Percentiles rank a stretch among this genome's conserved stretches.
phyloP scores from a whole-genome alignment of 2,329 filamentous ascomycete genomes.

The Diaporthe vaccinii region DNA sequence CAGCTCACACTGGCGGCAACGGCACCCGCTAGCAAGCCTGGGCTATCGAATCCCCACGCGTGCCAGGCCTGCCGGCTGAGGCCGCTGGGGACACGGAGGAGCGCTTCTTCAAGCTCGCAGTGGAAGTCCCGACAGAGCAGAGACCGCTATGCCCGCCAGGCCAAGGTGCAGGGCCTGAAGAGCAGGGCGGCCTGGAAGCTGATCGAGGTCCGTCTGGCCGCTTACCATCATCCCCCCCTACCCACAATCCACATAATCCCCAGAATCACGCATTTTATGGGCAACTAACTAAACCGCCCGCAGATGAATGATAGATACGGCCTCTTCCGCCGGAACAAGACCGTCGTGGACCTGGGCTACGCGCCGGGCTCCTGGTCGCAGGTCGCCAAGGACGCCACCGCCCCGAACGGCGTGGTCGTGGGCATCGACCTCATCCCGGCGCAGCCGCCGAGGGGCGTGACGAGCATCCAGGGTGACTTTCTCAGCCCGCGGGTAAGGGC shows the following conservation, averaged over 20 bases:
- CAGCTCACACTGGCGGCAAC: slow-evolving; percentile 29
- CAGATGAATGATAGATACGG: slow-evolving; percentile 86
- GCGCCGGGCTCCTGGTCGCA: slow-evolving; percentile 82
- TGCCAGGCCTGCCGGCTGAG: background rate
- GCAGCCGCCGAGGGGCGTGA: slow-evolving; percentile 91
- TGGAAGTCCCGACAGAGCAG: slow-evolving; percentile 86
- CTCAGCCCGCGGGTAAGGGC: slow-evolving; percentile 80
- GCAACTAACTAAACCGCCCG: background rate
- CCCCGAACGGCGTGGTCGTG: slow-evolving; percentile 82
- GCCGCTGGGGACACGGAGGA: slow-evolving; percentile 37
- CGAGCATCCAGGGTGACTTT: slow-evolving; percentile 95
- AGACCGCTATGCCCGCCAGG: slow-evolving; percentile 81
- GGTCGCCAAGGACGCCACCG: slow-evolving; percentile 84
- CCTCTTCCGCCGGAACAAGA: slow-evolving; percentile 84
- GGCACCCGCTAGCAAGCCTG: background rate
- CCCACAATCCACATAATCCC: background rate
- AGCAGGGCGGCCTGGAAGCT: slow-evolving; percentile 95
- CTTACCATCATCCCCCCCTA: background rate
- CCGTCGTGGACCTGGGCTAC: slow-evolving; percentile 90
- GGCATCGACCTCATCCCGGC: slow-evolving; percentile 96
- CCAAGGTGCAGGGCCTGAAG: slow-evolving; percentile 84
- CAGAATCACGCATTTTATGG: background rate
- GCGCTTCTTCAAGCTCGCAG: slow-evolving; percentile 74
- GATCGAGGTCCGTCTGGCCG: slow-evolving; percentile 74
- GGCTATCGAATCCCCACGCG: background rate